phyloP scores from a whole-genome alignment of 306 rosid species.

The Mimosa bimucronata region DNA sequence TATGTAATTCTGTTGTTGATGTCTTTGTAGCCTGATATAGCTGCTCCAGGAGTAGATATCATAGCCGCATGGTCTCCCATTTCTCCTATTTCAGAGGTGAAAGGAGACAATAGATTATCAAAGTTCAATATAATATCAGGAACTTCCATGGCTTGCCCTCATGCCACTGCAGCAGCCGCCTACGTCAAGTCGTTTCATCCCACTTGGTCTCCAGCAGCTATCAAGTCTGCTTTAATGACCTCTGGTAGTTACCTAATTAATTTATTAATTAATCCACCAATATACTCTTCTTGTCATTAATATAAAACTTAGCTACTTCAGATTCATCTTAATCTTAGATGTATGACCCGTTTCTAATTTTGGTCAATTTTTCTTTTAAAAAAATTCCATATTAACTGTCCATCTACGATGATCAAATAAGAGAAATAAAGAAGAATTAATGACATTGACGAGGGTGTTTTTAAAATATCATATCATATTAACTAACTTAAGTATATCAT shows the following conservation, averaged over 20 bases:
- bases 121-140: conserved; percentile 31
- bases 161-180: conserved; percentile 42
- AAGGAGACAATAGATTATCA: conserved; percentile 3
- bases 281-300: too few relatives aligned
- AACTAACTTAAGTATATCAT: neutral
- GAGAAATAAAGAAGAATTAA: too few relatives aligned
- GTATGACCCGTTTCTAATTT: too few relatives aligned
- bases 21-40: conserved; percentile 39
- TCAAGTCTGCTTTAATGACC: conserved; percentile 46
- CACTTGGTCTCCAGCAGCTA: conserved; percentile 49
- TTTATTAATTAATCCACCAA: neutral
- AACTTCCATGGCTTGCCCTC: conserved; percentile 58
- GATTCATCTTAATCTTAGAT: too few relatives aligned
- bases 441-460: too few relatives aligned
- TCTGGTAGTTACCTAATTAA: neutral
- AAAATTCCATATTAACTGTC: too few relatives aligned
- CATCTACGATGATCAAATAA: too few relatives aligned
- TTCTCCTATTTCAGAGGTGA: neutral
- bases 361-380: too few relatives aligned
- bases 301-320: too few relatives aligned
- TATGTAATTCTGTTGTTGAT: neutral
- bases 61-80: conserved; percentile 45
- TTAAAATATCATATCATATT: too few relatives aligned
- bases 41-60: conserved; percentile 44
- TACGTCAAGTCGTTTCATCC: conserved; percentile 51